phyloP scores from a whole-genome alignment of 495 filamentous ascomycete species.

The Sporormia fimetaria region DNA sequence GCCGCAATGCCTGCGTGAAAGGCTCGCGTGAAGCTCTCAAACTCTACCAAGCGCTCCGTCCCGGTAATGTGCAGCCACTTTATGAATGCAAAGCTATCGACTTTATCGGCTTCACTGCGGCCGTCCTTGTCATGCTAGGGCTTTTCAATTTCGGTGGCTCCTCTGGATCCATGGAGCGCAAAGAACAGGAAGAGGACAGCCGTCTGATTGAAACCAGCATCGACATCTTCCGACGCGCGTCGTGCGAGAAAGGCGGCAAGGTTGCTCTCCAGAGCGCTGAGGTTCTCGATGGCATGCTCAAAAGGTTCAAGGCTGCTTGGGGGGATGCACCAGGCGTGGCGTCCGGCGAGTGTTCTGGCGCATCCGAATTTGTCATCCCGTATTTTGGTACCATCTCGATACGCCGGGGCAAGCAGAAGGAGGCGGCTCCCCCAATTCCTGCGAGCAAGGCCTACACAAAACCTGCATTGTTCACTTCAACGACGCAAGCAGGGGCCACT shows the following conservation, averaged over 20 bases:
- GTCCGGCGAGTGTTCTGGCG: slow-evolving; percentile 3
- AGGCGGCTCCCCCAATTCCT: not conserved
- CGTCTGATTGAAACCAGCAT: slow-evolving; percentile 35
- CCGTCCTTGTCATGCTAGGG: slow-evolving; percentile 41
- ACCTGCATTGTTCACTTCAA: too few species aligned
- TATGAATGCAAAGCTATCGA: slow-evolving; percentile 44
- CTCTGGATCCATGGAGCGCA: slow-evolving; percentile 13
- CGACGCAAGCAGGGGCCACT: too few species aligned
- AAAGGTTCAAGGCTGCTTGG: slow-evolving; percentile 20
- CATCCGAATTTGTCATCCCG: slow-evolving; percentile 22
- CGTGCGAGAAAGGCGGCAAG: slow-evolving; percentile 35
- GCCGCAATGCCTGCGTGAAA: slow-evolving; percentile 36
- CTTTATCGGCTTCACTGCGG: slow-evolving; percentile 44
- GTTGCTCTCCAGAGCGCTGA: slow-evolving; percentile 40
- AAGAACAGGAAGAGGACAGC: slow-evolving; percentile 39
- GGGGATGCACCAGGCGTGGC: slow-evolving; percentile 1
- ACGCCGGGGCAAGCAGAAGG: slow-evolving; percentile 14
- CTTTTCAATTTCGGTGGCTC: slow-evolving; percentile 34
- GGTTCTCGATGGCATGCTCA: slow-evolving; percentile 34
- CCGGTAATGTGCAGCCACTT: slow-evolving; percentile 26
- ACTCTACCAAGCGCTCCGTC: slow-evolving; percentile 37
- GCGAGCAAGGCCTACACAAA: not conserved
- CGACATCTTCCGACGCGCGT: slow-evolving; percentile 35
- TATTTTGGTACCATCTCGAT: slow-evolving; percentile 28
- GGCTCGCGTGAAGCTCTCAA: slow-evolving; percentile 39